Evolutionary conservation across 1,139 yeast genomes (phyloP).

Genomic region (Yamadazyma siamensis): DNA sequence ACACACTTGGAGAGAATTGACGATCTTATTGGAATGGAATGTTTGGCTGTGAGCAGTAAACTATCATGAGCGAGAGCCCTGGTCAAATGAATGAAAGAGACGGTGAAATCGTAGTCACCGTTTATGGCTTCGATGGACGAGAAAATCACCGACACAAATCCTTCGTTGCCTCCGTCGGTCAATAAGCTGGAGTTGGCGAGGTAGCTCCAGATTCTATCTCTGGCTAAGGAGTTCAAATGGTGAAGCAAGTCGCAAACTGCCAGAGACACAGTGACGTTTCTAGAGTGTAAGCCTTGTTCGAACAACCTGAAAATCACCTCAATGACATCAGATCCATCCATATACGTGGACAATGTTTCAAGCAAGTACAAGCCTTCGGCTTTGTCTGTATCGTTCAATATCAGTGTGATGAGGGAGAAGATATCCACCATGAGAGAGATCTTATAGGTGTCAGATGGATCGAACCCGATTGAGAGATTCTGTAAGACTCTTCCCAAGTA

Average conservation of each 20-base stretch:
- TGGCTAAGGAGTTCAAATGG: conserved; percentile 44
- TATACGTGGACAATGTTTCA: conserved; percentile 54
- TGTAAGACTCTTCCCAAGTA: conserved; percentile 74
- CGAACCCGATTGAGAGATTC: conserved; percentile 46
- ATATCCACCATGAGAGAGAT: conserved; percentile 44
- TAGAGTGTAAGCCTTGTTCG: conserved; percentile 63
- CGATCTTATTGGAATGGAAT: conserved; percentile 20
- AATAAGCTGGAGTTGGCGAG: conserved; percentile 64
- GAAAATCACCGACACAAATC: conserved; percentile 57
- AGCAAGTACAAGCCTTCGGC: conserved; percentile 40
- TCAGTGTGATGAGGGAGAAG: conserved; percentile 47
- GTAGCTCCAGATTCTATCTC: conserved; percentile 78
- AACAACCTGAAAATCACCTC: conserved; percentile 64
- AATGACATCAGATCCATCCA: conserved; percentile 66
- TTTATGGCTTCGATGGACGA: conserved; percentile 72
- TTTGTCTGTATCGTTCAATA: conserved; percentile 41
- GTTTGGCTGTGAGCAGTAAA: conserved; percentile 34
- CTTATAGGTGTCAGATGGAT: conserved; percentile 32
- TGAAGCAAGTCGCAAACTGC: conserved; percentile 51
- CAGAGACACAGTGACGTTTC: conserved; percentile 47
- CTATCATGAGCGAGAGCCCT: conserved; percentile 55
- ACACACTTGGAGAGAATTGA: conserved; percentile 56
- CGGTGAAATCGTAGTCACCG: conserved; percentile 65
- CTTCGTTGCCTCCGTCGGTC: conserved; percentile 67
- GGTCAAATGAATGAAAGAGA: conserved; percentile 54